These are phyloP conservation scores for Dacryopinax primogenitus DNA, from an alignment of 768 basidiomycete species.

Conservation along the genomic window DNA sequence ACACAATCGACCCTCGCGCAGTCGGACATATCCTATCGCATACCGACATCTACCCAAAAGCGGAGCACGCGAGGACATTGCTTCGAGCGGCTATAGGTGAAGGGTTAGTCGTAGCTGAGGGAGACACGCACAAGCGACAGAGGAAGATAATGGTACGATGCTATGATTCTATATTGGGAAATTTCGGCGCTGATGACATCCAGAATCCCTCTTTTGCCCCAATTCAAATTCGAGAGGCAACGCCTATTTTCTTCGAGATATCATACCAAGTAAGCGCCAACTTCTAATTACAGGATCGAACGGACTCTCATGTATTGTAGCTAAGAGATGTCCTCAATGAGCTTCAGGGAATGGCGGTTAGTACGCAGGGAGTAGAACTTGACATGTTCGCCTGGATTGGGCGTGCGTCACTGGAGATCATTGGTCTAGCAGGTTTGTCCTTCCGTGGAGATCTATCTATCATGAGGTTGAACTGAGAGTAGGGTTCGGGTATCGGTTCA, in stretches of 20 bases:
- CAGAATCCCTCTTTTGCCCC: conserved; percentile 43
- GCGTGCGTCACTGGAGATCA: conserved; percentile 59
- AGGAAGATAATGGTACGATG: conserved; percentile 1
- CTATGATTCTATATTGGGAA: background rate
- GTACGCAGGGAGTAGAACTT: conserved; percentile 22
- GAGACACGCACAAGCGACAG: conserved; percentile 9
- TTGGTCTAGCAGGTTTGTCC: conserved; percentile 48
- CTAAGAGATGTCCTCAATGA: background rate
- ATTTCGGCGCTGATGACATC: background rate
- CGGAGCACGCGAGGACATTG: background rate
- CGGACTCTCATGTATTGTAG: background rate
- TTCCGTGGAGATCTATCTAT: background rate
- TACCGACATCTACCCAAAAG: background rate
- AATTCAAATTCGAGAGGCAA: conserved; percentile 36
- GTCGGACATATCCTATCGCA: background rate
- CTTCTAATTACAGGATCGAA: background rate
- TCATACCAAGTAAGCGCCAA: conserved; percentile 35
- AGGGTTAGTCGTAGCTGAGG: conserved; percentile 10
- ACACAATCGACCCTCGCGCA: background rate
- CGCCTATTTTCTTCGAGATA: conserved; percentile 48
- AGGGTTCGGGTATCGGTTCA: conserved; percentile 67
- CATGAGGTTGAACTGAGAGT: background rate
- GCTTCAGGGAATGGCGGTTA: background rate
- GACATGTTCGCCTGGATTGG: conserved; percentile 56
- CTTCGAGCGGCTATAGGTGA: background rate